Evolutionary conservation across 2,329 filamentous ascomycete species (phyloP), one percentile per base, ranked within the genome.

Genomic region (Dothideomycetes sp.): DNA sequence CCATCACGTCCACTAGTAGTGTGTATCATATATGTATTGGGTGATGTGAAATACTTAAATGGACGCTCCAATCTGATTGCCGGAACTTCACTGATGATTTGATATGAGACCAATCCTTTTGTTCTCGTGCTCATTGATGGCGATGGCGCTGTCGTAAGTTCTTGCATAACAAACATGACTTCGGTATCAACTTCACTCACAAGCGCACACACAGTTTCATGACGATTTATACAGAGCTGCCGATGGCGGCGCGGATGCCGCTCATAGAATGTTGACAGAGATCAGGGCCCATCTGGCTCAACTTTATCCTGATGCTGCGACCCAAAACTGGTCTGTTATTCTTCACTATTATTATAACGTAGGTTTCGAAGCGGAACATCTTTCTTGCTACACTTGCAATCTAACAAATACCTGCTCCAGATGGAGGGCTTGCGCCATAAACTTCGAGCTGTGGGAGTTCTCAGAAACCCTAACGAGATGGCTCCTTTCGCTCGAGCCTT

Each of bases 61-160:
- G n/a, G n/a, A n/a, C n/a, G n/a, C n/a, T n/a, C n/a, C n/a, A n/a
- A n/a, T n/a, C n/a, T n/a, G n/a, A n/a, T n/a, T n/a, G n/a, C n/a
- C n/a, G n/a, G n/a, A n/a, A n/a, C n/a, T n/a, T n/a, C n/a, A n/a
- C n/a, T n/a, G n/a, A n/a, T n/a, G n/a, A n/a, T 14, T 33, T 8
- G 8, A 11, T 35, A 58, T 52, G 47, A 45, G 10, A 51, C 51
- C 24, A 64, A 56, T 44, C 60, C 64, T 14, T 69, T 69, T 43
- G 62, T 64, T 10, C 49, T 68, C 49, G 63, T 58, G 30, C 50
- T 69, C 34, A 63, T 70, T 34, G 66, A 70, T 51, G 66, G 66
- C n/a, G 66, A 70, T 52, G 66, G 65, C 17, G 64, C 63, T 46
- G 56, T 65, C 38, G 63, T 65, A 51, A 52, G 59, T 55, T 10